Conservation (phyloP, 106 monocot species). For the Platanthera guangdongensis region DNA sequence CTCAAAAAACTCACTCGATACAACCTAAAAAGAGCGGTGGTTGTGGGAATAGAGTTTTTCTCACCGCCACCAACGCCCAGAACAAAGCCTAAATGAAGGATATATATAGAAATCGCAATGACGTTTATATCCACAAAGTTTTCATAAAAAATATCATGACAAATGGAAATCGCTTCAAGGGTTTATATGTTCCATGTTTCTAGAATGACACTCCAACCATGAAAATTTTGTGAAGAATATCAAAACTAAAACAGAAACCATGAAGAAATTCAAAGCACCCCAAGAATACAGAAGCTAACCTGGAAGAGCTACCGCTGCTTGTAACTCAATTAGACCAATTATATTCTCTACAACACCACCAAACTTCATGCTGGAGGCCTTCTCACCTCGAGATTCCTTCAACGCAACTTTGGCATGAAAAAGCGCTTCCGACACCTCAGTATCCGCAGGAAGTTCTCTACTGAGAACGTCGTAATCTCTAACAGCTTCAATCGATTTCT, state of each 20-base stretch:
- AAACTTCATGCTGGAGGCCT: conserved; percentile 47
- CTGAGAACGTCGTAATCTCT: conserved; percentile 51
- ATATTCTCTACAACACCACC: conserved; percentile 58
- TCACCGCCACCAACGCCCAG: no score
- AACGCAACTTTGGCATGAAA: conserved; percentile 58
- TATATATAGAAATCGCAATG: no score
- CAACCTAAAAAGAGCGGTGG: no score
- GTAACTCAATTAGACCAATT: conserved; percentile 27
- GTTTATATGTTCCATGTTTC: no score
- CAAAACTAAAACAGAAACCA: background rate
- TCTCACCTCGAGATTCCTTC: conserved; percentile 41
- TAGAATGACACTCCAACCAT: no score
- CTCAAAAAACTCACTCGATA: no score
- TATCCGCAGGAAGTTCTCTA: conserved; percentile 48
- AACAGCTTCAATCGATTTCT: conserved; percentile 51
- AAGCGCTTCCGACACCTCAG: conserved; percentile 38
- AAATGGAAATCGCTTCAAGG: no score
- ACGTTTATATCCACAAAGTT: no score
- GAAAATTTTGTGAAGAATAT: no score
- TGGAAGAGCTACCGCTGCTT: conserved; percentile 37
- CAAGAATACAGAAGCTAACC: conserved; percentile 19
- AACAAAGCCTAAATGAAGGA: no score
- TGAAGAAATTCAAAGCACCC: background rate
- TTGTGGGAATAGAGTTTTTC: no score
- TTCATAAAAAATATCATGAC: no score